Base-by-base conservation (phyloP, 2,329 filamentous ascomycete species). In the Neopestalotiopsis sp. region DNA sequence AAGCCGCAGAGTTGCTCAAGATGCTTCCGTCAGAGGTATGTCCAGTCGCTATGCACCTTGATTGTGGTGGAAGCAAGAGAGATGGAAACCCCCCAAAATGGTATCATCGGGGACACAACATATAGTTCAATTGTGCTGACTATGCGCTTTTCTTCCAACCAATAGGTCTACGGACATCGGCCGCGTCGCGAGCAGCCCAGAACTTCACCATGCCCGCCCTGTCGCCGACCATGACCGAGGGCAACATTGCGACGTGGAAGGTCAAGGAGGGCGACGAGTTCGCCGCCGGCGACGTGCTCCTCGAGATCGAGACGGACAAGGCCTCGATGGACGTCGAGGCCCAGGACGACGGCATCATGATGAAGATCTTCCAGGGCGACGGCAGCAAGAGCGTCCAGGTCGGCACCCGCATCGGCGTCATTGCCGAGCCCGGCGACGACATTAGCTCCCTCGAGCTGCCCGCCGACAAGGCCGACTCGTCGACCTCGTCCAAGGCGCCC, bases 271-370 rank as follows among this genome's bases (percentile, higher is more conserved):
- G 94, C 78, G 93, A 96, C 74, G 87, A 89, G 65, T 97, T 94
- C 81, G 85, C 88, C 64, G 92, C 94, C 69, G 94, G 94, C 74
- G 94, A 97, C 80, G 93, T 97, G 40, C 86, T 97, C 65, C 89
- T 97, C 69, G 94, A 97, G 82, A 96, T 97, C 79, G 94, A 97
- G 84, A 97, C 94, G 69, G 94, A 97, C 82, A 97, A 97, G 86
- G 94, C 94, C 68, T 93, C 93, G 68, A 97, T 97, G 94, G 94
- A 97, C 75, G 94, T 97, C 32, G 94, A 97, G 84, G 94, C 94
- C 56, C 94, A 96, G 83, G 94, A 97, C 59, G 94, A 97, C 78
- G 94, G 94, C 57, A 85, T 95, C 74, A 83, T 97, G 80, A 90
- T 94, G 78, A 97, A 96, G 86, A 95, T 97, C 75, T 88, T 90